Conservation (phyloP, 2,329 filamentous ascomycete genomes). For the Fusarium phyllophilum region DNA sequence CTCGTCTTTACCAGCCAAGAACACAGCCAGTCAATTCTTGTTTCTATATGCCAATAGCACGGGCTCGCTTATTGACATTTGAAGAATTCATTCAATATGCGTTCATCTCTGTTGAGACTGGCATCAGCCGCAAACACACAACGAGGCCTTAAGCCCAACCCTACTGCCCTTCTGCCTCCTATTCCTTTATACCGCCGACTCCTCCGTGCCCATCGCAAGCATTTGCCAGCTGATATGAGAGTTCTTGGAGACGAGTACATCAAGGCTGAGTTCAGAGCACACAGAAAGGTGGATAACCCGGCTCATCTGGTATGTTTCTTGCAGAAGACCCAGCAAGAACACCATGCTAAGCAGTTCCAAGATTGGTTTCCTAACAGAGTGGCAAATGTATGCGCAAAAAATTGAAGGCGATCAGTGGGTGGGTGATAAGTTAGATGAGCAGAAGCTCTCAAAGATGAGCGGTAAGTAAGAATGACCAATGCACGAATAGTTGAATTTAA, state of each 20-base stretch:
- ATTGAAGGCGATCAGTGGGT: slow-evolving; percentile 88
- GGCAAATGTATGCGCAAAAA: slow-evolving; percentile 94
- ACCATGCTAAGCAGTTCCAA: slow-evolving; percentile 50
- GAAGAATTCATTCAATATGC: slow-evolving; percentile 37
- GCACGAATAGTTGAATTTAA: background rate
- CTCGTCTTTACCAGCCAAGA: background rate
- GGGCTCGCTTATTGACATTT: background rate
- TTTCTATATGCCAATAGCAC: background rate
- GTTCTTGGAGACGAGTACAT: slow-evolving; percentile 91
- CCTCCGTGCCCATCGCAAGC: slow-evolving; percentile 84
- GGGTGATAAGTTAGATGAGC: slow-evolving; percentile 83
- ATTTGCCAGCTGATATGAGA: slow-evolving; percentile 78
- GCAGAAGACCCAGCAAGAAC: background rate
- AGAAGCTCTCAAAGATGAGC: slow-evolving; percentile 92
- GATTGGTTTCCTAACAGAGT: slow-evolving; percentile 96
- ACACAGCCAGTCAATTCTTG: background rate
- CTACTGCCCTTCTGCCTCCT: slow-evolving; percentile 81
- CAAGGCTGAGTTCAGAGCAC: slow-evolving; percentile 90
- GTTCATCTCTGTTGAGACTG: slow-evolving; percentile 42
- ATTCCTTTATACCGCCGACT: slow-evolving; percentile 90
- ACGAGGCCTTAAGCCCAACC: slow-evolving; percentile 50
- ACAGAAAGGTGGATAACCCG: slow-evolving; percentile 86
- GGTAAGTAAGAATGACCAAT: slow-evolving; percentile 63
- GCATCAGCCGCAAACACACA: slow-evolving; percentile 52
- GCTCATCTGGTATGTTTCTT: slow-evolving; percentile 78